These are phyloP conservation scores for Aspergillus nomiae DNA, from an alignment of 2,329 filamentous ascomycete species.

Conservation along the genomic window DNA sequence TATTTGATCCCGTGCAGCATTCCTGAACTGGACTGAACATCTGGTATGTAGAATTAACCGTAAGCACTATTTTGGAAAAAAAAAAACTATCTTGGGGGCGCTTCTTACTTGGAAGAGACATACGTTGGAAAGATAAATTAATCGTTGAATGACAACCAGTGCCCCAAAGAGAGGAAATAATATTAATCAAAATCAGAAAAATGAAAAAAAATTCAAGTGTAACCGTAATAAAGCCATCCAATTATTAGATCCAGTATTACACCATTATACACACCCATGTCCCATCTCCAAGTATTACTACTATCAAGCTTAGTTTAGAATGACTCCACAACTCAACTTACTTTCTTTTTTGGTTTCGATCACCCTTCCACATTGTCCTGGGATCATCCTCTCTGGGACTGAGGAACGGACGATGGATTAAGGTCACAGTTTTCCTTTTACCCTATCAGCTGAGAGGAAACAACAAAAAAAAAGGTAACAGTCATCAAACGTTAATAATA, in stretches of 20 bases:
- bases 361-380: constrained; percentile 5
- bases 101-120: neutral
- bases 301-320: constrained; percentile 11
- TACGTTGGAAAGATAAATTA: constrained; percentile 3
- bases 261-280: constrained; percentile 6
- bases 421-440: neutral
- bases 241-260: constrained; percentile 7
- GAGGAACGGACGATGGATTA: neutral
- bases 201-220: neutral
- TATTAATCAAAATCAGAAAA: neutral
- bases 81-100: neutral
- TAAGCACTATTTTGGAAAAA: neutral
- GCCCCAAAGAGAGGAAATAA: neutral
- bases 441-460: neutral
- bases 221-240: constrained; percentile 3
- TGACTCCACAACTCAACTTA: constrained; percentile 9
- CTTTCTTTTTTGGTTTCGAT: constrained; percentile 9
- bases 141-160: neutral
- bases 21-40: constrained; percentile 23
- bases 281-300: constrained; percentile 4
- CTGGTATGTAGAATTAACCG: constrained; percentile 13
- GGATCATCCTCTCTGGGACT: constrained; percentile 1
- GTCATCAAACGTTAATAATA: neutral
- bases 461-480: neutral
- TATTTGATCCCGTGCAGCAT: constrained; percentile 21